These are phyloP conservation scores for Simmondsia chinensis DNA, from an alignment of 148 eudicot genomes.

Conservation along the genomic window DNA sequence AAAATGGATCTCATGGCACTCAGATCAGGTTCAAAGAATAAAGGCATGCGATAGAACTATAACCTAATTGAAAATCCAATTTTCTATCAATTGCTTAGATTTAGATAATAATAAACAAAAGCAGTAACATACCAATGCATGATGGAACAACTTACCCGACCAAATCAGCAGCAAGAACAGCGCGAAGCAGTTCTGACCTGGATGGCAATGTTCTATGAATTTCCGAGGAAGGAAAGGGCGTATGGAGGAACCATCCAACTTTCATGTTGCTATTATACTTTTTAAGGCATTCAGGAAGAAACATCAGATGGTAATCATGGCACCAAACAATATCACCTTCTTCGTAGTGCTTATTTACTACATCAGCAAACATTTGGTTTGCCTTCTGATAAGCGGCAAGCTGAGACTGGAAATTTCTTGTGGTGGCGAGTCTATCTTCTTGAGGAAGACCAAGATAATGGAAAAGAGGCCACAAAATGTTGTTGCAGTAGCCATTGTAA, in stretches of 20 bases:
- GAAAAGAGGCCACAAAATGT: constrained; percentile 88
- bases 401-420: constrained; percentile 87
- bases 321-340: constrained; percentile 97
- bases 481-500: constrained; percentile 93
- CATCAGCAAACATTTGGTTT: constrained; percentile 93
- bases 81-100: too few relatives aligned
- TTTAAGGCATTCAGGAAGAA: constrained; percentile 76
- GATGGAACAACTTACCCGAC: constrained; percentile 89
- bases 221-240: constrained; percentile 95
- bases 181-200: constrained; percentile 63
- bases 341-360: constrained; percentile 61
- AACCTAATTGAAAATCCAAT: too few relatives aligned
- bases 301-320: constrained; percentile 95
- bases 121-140: too few relatives aligned
- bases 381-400: constrained; percentile 85
- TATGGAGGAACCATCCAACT: constrained; percentile 94
- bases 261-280: constrained; percentile 58
- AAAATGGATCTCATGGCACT: too few relatives aligned
- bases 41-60: too few relatives aligned
- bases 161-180: constrained; percentile 83
- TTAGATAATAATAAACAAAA: too few relatives aligned
- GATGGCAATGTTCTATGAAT: constrained; percentile 90
- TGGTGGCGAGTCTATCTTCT: constrained; percentile 88
- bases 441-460: constrained; percentile 94
- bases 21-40: too few relatives aligned